These are phyloP conservation scores for Trypanosoma lewisi DNA, from an alignment of 208 protist species.

Conservation along the genomic window DNA sequence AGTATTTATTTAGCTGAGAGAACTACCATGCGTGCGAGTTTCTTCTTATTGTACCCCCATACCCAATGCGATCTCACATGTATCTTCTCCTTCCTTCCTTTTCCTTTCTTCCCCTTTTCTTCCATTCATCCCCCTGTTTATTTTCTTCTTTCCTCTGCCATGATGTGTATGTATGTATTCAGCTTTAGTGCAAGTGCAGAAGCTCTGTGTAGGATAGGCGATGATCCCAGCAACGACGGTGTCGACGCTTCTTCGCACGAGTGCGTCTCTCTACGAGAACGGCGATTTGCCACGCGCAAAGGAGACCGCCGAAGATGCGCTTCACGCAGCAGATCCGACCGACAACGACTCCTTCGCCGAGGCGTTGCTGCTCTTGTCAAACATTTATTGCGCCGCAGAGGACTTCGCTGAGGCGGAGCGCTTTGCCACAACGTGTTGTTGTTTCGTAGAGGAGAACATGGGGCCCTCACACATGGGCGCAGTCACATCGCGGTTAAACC, in stretches of 20 bases:
- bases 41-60: no score
- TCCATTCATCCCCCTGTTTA: no score
- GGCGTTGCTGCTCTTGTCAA: constrained; percentile 45
- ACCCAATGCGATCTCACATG: no score
- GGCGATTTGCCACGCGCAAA: constrained; percentile 8
- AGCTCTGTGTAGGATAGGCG: neutral
- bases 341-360: constrained; percentile 44
- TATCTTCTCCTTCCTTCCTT: no score
- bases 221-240: neutral
- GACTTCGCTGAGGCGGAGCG: constrained; percentile 57
- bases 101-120: no score
- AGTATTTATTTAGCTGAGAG: neutral
- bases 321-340: constrained; percentile 8
- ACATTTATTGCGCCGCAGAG: constrained; percentile 38
- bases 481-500: constrained; percentile 39
- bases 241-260: constrained; percentile 10
- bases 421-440: constrained; percentile 45
- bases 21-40: no score
- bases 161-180: neutral
- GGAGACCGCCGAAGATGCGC: constrained; percentile 5
- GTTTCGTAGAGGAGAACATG: constrained; percentile 55
- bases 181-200: neutral
- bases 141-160: no score
- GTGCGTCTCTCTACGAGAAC: constrained; percentile 3
- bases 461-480: constrained; percentile 26